phyloP scores from a whole-genome alignment of 768 basidiomycete genomes.

The Mycena polygramma region DNA sequence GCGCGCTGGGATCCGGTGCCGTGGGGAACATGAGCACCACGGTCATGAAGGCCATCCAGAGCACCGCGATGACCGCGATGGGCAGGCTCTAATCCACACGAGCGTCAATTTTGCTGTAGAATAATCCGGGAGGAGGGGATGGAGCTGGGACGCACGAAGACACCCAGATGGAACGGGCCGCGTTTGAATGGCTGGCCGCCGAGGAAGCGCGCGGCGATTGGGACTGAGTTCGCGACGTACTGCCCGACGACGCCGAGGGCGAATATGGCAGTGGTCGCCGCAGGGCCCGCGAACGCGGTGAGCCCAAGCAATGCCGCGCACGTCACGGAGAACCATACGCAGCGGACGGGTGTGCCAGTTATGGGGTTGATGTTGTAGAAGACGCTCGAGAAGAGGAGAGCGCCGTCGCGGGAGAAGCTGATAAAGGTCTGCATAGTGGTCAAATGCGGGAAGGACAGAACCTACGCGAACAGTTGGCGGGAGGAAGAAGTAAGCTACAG shows the following conservation, averaged over 20 bases:
- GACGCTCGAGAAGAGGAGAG: neutral
- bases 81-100: constrained; percentile 54
- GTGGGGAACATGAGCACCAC: constrained; percentile 67
- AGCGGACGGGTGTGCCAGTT: constrained; percentile 1
- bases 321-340: neutral
- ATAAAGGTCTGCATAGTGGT: neutral
- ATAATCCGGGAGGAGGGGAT: no score
- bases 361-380: constrained; percentile 9
- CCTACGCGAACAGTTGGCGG: constrained; percentile 28
- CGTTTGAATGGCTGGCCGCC: neutral
- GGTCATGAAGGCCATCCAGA: constrained; percentile 68
- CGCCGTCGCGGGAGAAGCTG: constrained; percentile 26
- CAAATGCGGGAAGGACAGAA: neutral
- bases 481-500: constrained; percentile 14
- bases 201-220: neutral
- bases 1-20: constrained; percentile 50
- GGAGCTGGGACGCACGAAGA: neutral
- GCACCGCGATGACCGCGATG: constrained; percentile 58
- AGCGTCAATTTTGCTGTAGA: no score
- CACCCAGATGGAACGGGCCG: neutral
- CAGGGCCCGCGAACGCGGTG: constrained; percentile 4
- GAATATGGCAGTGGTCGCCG: neutral
- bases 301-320: neutral
- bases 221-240: neutral
- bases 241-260: neutral